These are phyloP conservation scores for Eryngium alpinum DNA, from an alignment of 140 eudicot genomes.

Conservation along the genomic window DNA sequence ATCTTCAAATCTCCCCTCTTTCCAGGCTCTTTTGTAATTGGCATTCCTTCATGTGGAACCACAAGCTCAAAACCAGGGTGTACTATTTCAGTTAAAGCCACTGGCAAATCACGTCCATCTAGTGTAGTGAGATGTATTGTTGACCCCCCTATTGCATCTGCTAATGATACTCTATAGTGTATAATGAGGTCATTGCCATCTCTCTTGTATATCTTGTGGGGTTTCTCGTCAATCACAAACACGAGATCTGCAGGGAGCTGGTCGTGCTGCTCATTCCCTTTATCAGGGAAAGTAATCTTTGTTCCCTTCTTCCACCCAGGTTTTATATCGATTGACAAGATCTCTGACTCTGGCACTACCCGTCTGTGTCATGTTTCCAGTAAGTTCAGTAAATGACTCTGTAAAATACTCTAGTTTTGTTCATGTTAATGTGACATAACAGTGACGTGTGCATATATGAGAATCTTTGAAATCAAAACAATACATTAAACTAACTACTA, in stretches of 20 bases:
- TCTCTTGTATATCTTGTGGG: slow-evolving; percentile 40
- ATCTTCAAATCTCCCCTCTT: slow-evolving; percentile 48
- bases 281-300: slow-evolving; percentile 56
- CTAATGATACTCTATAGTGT: slow-evolving; percentile 34
- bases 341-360: slow-evolving; percentile 35
- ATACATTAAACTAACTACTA: neutral
- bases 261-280: slow-evolving; percentile 57
- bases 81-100: slow-evolving; percentile 38
- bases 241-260: slow-evolving; percentile 67
- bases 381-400: neutral
- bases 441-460: neutral
- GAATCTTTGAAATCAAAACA: neutral
- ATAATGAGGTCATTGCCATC: slow-evolving; percentile 52
- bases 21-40: slow-evolving; percentile 48
- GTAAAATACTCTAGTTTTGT: neutral
- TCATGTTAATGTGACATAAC: neutral
- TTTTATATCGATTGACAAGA: slow-evolving; percentile 51
- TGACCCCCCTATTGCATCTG: slow-evolving; percentile 54
- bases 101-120: slow-evolving; percentile 37
- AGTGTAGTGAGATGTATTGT: slow-evolving; percentile 35
- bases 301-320: slow-evolving; percentile 79
- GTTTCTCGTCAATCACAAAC: slow-evolving; percentile 61
- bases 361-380: slow-evolving; percentile 26
- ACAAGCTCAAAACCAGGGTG: slow-evolving; percentile 47
- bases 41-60: slow-evolving; percentile 62